Evolutionary conservation across 106 monocot genomes (phyloP).

Genomic region (Dioscorea dumetorum): DNA sequence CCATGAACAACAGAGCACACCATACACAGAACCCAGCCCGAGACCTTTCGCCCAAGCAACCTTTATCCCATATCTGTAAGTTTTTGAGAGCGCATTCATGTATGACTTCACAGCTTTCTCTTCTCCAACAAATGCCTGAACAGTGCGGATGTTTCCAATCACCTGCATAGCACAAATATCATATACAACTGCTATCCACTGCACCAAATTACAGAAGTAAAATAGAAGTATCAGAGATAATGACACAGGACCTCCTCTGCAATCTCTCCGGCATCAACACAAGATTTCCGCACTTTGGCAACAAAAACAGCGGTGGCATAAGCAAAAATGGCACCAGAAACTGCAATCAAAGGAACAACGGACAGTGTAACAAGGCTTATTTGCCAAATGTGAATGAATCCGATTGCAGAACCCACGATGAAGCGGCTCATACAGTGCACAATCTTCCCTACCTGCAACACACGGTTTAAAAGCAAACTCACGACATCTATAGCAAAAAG

Average conservation of each 20-base stretch:
- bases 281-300: slow-evolving; percentile 28
- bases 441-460: slow-evolving; percentile 26
- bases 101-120: slow-evolving; percentile 31
- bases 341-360: slow-evolving; percentile 30
- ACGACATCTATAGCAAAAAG: too few relatives aligned
- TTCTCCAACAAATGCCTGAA: slow-evolving; percentile 40
- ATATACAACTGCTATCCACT: too few relatives aligned
- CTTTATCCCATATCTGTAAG: slow-evolving; percentile 29
- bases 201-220: neutral
- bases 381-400: slow-evolving; percentile 39
- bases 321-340: slow-evolving; percentile 28
- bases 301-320: slow-evolving; percentile 21
- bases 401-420: slow-evolving; percentile 33
- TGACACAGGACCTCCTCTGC: slow-evolving; percentile 21
- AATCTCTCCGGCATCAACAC: slow-evolving; percentile 33
- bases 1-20: slow-evolving; percentile 34
- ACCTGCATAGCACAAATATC: slow-evolving; percentile 10
- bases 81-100: slow-evolving; percentile 7
- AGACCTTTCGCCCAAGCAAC: slow-evolving; percentile 32
- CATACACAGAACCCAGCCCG: slow-evolving; percentile 27
- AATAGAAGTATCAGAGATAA: neutral
- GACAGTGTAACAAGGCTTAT: slow-evolving; percentile 35
- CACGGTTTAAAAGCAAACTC: neutral
- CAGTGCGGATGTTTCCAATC: slow-evolving; percentile 30
- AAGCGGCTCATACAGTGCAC: slow-evolving; percentile 40